These are phyloP conservation scores for Scedosporium apiospermum DNA, from an alignment of 2,329 filamentous ascomycete genomes.

Conservation along the genomic window DNA sequence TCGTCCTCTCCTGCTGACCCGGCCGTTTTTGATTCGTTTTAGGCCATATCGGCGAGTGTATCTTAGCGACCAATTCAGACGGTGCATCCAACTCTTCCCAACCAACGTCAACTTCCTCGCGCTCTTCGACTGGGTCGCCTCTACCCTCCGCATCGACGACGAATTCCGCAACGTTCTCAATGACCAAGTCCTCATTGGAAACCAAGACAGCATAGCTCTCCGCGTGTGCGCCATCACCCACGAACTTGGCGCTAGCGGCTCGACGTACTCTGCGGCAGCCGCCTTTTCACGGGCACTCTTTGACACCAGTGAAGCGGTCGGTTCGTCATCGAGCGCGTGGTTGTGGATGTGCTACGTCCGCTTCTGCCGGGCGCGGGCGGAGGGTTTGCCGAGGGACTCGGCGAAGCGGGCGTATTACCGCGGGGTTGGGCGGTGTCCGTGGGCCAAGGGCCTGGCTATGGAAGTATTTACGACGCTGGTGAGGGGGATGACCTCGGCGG, in stretches of 20 bases:
- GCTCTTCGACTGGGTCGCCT: constrained; percentile 65
- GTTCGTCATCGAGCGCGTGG: constrained; percentile 21
- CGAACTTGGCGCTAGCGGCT: constrained; percentile 34
- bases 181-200: constrained; percentile 33
- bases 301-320: constrained; percentile 22
- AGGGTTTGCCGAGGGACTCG: constrained; percentile 22
- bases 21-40: neutral
- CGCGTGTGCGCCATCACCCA: constrained; percentile 42
- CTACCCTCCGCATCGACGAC: constrained; percentile 63
- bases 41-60: constrained; percentile 59
- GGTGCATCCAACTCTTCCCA: constrained; percentile 57
- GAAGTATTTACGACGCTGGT: constrained; percentile 38
- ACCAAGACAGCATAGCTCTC: constrained; percentile 31
- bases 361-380: constrained; percentile 30
- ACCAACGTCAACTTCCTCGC: constrained; percentile 67
- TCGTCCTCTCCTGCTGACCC: neutral
- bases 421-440: constrained; percentile 37
- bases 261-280: constrained; percentile 36
- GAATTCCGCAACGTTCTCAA: constrained; percentile 60
- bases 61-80: constrained; percentile 51
- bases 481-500: constrained; percentile 33
- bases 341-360: constrained; percentile 43
- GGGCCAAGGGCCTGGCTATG: constrained; percentile 40
- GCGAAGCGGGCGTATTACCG: constrained; percentile 39
- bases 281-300: constrained; percentile 44